These are phyloP conservation scores for Acanthamoeba culbertsoni DNA, from an alignment of 208 protist species.

Conservation along the genomic window DNA sequence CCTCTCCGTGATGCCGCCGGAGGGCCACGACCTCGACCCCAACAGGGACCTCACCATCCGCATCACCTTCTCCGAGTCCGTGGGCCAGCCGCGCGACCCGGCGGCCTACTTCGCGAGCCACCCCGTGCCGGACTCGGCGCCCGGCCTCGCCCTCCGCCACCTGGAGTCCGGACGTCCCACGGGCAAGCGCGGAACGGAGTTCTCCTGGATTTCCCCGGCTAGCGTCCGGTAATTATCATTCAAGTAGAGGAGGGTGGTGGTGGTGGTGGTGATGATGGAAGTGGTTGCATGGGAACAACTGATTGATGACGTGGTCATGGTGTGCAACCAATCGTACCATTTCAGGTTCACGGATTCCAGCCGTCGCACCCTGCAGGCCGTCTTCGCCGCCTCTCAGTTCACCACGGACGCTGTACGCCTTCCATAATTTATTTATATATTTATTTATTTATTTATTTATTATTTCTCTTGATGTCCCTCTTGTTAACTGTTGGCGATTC, in stretches of 20 bases:
- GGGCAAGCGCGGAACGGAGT: not conserved
- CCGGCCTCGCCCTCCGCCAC: not conserved
- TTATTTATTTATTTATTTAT: not conserved
- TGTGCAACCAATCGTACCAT: not conserved
- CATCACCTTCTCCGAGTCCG: conserved; percentile 34
- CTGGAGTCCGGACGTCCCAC: not conserved
- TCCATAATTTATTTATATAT: not conserved
- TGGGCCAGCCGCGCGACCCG: not conserved
- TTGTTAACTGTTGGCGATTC: no score
- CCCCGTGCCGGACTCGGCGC: not conserved
- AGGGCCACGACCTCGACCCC: conserved; percentile 49
- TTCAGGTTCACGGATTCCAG: not conserved
- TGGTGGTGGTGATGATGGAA: no score
- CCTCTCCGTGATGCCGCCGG: not conserved
- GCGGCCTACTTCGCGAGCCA: conserved; percentile 8
- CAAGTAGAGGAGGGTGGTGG: no score
- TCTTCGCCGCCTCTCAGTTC: not conserved
- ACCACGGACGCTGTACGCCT: not conserved
- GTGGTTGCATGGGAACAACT: no score
- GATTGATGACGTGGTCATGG: no score
- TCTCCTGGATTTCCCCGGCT: not conserved
- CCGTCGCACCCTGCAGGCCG: not conserved
- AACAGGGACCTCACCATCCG: not conserved
- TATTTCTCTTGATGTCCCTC: not conserved
- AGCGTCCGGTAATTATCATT: not conserved